Evolutionary conservation across 768 basidiomycete species (phyloP).

Genomic region (Tubosaeta brunneosetosa): DNA sequence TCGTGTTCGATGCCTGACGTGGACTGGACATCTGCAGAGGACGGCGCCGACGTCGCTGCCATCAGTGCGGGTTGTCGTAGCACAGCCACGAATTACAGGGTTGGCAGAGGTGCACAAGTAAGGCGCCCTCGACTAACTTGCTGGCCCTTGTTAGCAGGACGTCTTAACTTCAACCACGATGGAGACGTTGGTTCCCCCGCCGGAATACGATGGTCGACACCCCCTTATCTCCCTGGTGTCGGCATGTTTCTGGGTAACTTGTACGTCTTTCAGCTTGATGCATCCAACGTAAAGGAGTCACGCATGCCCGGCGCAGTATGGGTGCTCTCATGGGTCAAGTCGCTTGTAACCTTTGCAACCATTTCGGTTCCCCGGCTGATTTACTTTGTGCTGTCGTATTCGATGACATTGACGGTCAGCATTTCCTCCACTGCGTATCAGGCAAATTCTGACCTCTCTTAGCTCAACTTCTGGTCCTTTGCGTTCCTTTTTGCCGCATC

Average conservation of each 20-base stretch:
- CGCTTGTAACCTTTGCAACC: constrained; percentile 72
- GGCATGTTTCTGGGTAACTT: constrained; percentile 79
- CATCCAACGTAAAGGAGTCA: not conserved
- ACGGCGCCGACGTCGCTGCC: constrained; percentile 26
- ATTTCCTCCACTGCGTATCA: not conserved
- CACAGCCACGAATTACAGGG: constrained; percentile 31
- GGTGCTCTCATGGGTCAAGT: constrained; percentile 73
- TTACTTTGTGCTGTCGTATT: constrained; percentile 77
- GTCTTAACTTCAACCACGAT: constrained; percentile 19
- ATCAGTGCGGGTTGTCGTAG: constrained; percentile 10
- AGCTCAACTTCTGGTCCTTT: constrained; percentile 92
- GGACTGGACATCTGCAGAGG: constrained; percentile 35
- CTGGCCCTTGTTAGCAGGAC: not conserved
- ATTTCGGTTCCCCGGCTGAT: constrained; percentile 78
- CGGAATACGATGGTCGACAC: constrained; percentile 44
- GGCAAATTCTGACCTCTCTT: constrained; percentile 5
- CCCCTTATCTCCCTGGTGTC: constrained; percentile 73
- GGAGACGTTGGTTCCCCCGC: constrained; percentile 17
- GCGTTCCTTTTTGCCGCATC: constrained; percentile 69
- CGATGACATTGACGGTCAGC: constrained; percentile 81
- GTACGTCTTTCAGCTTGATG: constrained; percentile 42
- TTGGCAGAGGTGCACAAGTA: constrained; percentile 6
- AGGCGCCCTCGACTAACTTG: not conserved
- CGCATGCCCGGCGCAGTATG: constrained; percentile 50
- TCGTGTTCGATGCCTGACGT: constrained; percentile 31